Base-by-base conservation (phyloP, 345 rosid species). In the Citrus australasica region DNA sequence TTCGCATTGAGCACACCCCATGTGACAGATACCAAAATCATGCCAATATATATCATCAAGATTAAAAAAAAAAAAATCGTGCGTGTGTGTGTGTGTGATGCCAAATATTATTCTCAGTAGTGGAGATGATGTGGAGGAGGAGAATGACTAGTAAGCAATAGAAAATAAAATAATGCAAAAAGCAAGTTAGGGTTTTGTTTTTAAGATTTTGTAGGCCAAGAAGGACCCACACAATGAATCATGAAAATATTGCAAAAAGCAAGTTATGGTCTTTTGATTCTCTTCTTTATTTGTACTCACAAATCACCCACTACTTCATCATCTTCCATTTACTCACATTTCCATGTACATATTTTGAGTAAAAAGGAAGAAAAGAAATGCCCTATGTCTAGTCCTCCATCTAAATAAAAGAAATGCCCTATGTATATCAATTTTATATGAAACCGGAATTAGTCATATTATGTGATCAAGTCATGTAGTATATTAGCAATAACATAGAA, bases 101-200 rank as follows among this genome's bases (percentile, higher is more conserved):
- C 33, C 51, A 66, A 35, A 33, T 5, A 35, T 46, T 46, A 33
- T 21, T n/a, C 37, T 19, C 2, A n/a, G 30, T 24, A 67, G 79
- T 76, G 79, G 79, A 35, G 46, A 76, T 67, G 79, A 67, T 37
- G 79, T 76, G 67, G 75, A 78, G 59, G 53, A n/a, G 62, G 64
- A 53, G 72, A 53, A 66, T 66, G 65, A 66, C 79, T 48, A 71
- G 71, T 35, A 51, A 59, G 64, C 55, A 63, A 56, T 58, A 14
- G 24, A 58, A 56, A 56, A n/a, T 10, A 33, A 56, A 72, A 33
- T 8, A 66, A 6, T 6, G 13, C 21, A 10, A 19, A 58, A 56
- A 33, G 64, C 46, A 32, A 33, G 19, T 10, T 28, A 38, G 16
- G 32, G 61, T 5, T 48, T 30, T 32, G 33, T 3, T 21, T 32